Base-by-base conservation (phyloP, 2,329 filamentous ascomycete genomes). In the Xylaria sp. region DNA sequence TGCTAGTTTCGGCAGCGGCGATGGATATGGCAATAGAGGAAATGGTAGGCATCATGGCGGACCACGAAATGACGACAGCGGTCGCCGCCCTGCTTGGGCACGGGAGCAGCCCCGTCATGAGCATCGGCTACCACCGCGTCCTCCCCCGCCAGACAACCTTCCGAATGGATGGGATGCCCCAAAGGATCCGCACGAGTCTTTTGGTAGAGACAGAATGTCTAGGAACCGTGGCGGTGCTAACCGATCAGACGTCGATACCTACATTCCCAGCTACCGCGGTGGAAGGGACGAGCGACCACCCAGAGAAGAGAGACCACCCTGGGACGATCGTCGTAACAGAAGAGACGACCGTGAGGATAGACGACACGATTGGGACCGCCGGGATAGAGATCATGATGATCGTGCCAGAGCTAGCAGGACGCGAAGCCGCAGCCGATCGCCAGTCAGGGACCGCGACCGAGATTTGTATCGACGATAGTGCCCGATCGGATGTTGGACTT, bases 61-160 rank as follows among this genome's bases (percentile, higher is more conserved):
- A 62, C 67, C 65, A 58, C 64, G 67, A 47, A 72, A 70, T 18
- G 76, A 80, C 13, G 77, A 79, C 9, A 64, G 67, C 13, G 65
- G 67, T 23, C 76, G 80, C 13, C 74, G 81, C 54, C 82, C 81
- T 4, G 81, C 79, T 1, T 85, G 82, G 83, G 77, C 79, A 51
- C 74, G 81, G 56, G 81, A 82, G n/a, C 76, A 69, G 49, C 68
- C 69, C 42, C 70, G 67, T 2, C 68, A 70, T 52, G 72, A 74
- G 23, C 73, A 75, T 54, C 68, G 77, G 8, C 69, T 82, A 10
- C 80, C 79, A 2, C 80, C 79, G 3, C 74, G 80, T 8, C 82
- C 80, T 2, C 79, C 81, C 1, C 77, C 78, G n/a, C 74, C 77
- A 3, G 73, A 71, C 6, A 74, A 77, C 62, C 69, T 74, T 63